A percentile compares a stretch with the other conserved stretches of the same genome.
phyloP scores from a whole-genome alignment of 306 rosid species.

The Carpinus fangiana region DNA sequence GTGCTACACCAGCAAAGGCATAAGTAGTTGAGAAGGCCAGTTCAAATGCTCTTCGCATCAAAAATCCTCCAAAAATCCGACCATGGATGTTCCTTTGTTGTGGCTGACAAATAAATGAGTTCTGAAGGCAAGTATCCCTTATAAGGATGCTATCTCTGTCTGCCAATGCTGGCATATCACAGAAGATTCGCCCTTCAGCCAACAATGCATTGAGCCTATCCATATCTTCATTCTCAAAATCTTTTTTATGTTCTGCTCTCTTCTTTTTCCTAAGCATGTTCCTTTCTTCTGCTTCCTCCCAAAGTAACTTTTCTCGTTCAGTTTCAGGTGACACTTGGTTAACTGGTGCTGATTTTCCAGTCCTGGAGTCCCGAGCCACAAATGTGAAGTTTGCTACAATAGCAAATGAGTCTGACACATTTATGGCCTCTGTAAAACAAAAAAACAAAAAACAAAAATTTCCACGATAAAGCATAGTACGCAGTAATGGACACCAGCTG shows the following conservation, averaged over 20 bases:
- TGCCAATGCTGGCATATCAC: slow-evolving; percentile 89
- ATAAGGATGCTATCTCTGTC: slow-evolving; percentile 82
- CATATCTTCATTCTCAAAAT: slow-evolving; percentile 32
- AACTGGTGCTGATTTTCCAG: slow-evolving; percentile 66
- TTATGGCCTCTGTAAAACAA: slow-evolving; percentile 36
- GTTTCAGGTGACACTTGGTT: slow-evolving; percentile 69
- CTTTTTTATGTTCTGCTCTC: slow-evolving; percentile 42
- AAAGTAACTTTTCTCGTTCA: slow-evolving; percentile 54
- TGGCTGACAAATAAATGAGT: slow-evolving; percentile 88
- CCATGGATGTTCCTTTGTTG: slow-evolving; percentile 89
- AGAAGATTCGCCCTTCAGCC: slow-evolving; percentile 73
- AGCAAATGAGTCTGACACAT: slow-evolving; percentile 46
- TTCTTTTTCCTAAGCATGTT: slow-evolving; percentile 58
- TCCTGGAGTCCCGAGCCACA: slow-evolving; percentile 75
- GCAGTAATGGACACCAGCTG: slow-evolving; percentile 7
- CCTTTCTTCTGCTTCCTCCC: slow-evolving; percentile 83
- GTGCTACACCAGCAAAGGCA: slow-evolving; percentile 80
- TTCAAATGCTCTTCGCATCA: slow-evolving; percentile 91
- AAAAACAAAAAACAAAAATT: too few relatives aligned
- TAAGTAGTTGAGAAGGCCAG: slow-evolving; percentile 82
- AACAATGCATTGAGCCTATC: slow-evolving; percentile 57
- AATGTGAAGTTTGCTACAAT: slow-evolving; percentile 81
- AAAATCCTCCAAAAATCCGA: slow-evolving; percentile 83
- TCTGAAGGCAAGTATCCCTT: slow-evolving; percentile 64
- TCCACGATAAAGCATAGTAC: slow-evolving; percentile 12